Evolutionary conservation across 2,329 filamentous ascomycete species (phyloP), one percentile per base, ranked within the genome.

Genomic region (Davidsoniella virescens): DNA sequence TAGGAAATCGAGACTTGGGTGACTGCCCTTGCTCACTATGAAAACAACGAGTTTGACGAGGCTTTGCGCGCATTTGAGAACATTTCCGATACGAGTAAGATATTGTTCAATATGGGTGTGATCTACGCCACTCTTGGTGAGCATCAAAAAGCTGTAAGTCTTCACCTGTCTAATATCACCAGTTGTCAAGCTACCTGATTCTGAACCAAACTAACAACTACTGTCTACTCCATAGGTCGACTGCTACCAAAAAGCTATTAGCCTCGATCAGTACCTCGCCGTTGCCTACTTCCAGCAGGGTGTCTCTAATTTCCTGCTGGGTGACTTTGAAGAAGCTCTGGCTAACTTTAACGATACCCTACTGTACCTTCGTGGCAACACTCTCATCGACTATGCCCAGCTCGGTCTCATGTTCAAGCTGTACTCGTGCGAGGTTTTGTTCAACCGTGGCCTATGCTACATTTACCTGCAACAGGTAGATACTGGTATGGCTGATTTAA

Each of bases 1-100:
- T 56, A 94, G 88, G 92, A 98, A 83, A 98, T 98, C 66, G 90
- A 96, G 70, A 94, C 87, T 46, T 98, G 92, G 92, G 92, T 96
- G 57, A 73, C 82, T 64, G 92, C 92, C 66, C 78, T 98, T 50
- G 80, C 72, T 59, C 82, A 82, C 63, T 98, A 98, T 70, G 92
- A 98, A 68, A 92, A 90, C 68, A 94, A 94, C 68, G 87, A 98
- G 62, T 96, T 94, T 67, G 90, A 96, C 61, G 84, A 90, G 57
- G 80, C 92, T 25, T 69, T 96, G 55, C 76, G 73, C 58, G 78
- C 84, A 54, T 96, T 98, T 62, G 84, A 86, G 55, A 77, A 73
- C 58, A 94, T 98, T 60, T 75, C 84, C 54, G 92, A 96, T 64
- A 98, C 92, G 0, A 95, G 92, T 58, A 96, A 94, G 71, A 98